Conservation (phyloP, 768 basidiomycete genomes). For the Xerocomus spinulosus region DNA sequence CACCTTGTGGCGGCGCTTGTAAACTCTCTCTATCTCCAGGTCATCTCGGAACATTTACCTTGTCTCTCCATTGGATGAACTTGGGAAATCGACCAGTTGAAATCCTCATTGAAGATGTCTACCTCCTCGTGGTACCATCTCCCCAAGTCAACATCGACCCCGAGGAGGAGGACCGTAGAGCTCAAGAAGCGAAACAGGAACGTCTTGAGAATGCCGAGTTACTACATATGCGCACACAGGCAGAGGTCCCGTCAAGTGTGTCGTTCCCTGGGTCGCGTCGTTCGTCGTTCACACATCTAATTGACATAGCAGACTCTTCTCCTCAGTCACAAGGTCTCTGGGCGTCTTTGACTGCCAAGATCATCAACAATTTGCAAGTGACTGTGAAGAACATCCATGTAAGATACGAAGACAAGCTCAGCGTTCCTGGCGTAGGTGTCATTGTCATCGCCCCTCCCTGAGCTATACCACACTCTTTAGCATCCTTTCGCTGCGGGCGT, state of each 20-base stretch:
- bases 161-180: slow-evolving; percentile 78
- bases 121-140: slow-evolving; percentile 86
- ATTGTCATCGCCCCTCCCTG: neutral
- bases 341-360: slow-evolving; percentile 77
- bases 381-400: slow-evolving; percentile 95
- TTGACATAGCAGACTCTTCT: slow-evolving; percentile 39
- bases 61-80: slow-evolving; percentile 88
- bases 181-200: slow-evolving; percentile 84
- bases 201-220: slow-evolving; percentile 85
- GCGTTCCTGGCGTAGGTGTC: slow-evolving; percentile 79
- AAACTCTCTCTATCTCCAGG: slow-evolving; percentile 44
- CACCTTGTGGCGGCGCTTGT: neutral
- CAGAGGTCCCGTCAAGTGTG: slow-evolving; percentile 48
- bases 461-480: slow-evolving; percentile 35
- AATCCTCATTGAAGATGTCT: slow-evolving; percentile 88
- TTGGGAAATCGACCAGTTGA: slow-evolving; percentile 87
- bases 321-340: slow-evolving; percentile 82
- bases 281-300: neutral
- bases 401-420: slow-evolving; percentile 92
- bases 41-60: slow-evolving; percentile 78
- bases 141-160: slow-evolving; percentile 63
- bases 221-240: slow-evolving; percentile 60
- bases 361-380: slow-evolving; percentile 94
- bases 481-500: slow-evolving; percentile 93
- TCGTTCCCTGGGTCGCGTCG: neutral